These are phyloP conservation scores for Fraxinus baroniana DNA, from an alignment of 305 asterid genomes.

Conservation along the genomic window DNA sequence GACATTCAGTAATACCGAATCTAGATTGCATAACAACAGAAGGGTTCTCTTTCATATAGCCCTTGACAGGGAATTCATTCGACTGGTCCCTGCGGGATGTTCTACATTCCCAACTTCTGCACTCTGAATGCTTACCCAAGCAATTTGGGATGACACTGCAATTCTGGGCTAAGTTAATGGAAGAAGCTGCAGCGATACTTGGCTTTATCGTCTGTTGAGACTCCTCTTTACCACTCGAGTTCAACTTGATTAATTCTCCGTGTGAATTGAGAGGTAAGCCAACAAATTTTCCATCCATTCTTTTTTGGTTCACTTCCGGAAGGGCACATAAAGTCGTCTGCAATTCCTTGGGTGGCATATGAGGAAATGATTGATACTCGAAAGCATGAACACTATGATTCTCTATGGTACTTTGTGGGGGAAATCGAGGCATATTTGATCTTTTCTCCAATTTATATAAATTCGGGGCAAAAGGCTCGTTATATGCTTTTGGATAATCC, in stretches of 20 bases:
- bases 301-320: conserved; percentile 35
- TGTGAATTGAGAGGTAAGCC: conserved; percentile 77
- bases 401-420: conserved; percentile 23
- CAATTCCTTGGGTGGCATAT: conserved; percentile 38
- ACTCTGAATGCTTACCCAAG: conserved; percentile 26
- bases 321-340: conserved; percentile 33
- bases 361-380: conserved; percentile 39
- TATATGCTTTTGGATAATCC: conserved; percentile 38
- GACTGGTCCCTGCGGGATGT: conserved; percentile 31
- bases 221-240: conserved; percentile 38
- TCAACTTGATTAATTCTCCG: conserved; percentile 52
- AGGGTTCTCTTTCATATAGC: conserved; percentile 32
- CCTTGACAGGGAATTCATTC: conserved; percentile 35
- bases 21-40: conserved; percentile 37
- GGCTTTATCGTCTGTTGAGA: conserved; percentile 35
- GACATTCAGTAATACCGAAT: conserved; percentile 36
- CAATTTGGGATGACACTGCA: conserved; percentile 15
- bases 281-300: conserved; percentile 34
- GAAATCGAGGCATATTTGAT: conserved; percentile 23
- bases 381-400: conserved; percentile 31
- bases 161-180: conserved; percentile 33
- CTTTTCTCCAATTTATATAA: conserved; percentile 18
- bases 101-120: conserved; percentile 31
- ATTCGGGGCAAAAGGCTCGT: conserved; percentile 31
- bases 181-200: conserved; percentile 26